These are phyloP conservation scores for Uronychia binucleata DNA, from an alignment of 73 alveolate genomes.

Conservation along the genomic window DNA sequence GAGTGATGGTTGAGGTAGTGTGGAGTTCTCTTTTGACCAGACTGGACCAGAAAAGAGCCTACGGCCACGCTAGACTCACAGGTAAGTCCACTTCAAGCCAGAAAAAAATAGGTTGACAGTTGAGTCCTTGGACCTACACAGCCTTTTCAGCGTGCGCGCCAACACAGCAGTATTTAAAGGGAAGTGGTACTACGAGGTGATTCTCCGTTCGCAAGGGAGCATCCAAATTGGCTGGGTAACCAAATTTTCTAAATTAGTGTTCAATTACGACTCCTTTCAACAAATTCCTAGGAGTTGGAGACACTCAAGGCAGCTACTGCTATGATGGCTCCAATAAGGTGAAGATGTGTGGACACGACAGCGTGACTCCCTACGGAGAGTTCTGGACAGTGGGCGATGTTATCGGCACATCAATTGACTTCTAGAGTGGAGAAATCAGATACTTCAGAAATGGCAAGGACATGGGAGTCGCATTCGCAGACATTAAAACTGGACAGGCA, in stretches of 20 bases:
- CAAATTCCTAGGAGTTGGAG: not conserved
- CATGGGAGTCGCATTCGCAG: not conserved
- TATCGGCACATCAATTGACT: not conserved
- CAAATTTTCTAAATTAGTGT: not conserved
- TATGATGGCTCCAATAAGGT: not conserved
- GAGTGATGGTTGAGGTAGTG: too few species aligned
- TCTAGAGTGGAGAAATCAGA: not conserved
- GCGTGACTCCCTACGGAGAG: not conserved
- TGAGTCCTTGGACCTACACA: not conserved
- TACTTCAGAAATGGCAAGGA: not conserved
- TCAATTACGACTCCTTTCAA: not conserved
- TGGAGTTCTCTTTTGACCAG: too few species aligned
- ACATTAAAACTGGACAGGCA: not conserved
- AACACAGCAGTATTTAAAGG: not conserved
- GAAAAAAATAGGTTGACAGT: not conserved
- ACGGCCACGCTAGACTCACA: not conserved
- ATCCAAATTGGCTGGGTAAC: not conserved
- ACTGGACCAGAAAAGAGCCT: not conserved
- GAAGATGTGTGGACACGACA: not conserved
- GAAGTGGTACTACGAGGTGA: not conserved
- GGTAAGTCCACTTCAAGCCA: not conserved
- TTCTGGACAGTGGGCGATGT: not conserved
- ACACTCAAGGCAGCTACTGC: not conserved
- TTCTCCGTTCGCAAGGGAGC: not conserved
- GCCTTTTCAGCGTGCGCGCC: not conserved